Base-by-base conservation (phyloP, 176 grass and related monocot species). In the Olyra latifolia region DNA sequence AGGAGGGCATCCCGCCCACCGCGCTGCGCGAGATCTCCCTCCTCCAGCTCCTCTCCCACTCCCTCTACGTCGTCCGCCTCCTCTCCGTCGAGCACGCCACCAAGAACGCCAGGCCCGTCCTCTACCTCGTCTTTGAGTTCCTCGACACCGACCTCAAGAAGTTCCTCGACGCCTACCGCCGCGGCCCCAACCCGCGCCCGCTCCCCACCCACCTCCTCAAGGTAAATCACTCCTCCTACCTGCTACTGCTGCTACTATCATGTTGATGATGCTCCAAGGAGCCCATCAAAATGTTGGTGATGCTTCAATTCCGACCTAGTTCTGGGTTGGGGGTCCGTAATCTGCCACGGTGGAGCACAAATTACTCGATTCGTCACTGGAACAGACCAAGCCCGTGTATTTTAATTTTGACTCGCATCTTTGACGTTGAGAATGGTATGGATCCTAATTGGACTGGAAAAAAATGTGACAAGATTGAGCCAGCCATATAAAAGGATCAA, bases 41-140 rank as follows among this genome's bases (percentile, higher is more conserved):
- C 72, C 96, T 98, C 71, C 87, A 87, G 65, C 83, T 95, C 74
- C 92, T 98, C 66, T 93, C 96, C 62, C 84, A 78, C 78, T 93
- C 87, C 78, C 67, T 98, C 88, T 95, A 95, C 92, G 77, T 98
- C 75, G 96, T 98, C 75, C 82, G 90, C 53, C 89, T 98, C 73
- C 84, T 98, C 56, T 76, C 86, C 78, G 96, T 98, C 78, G 90
- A 95, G 81, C 81, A 93, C 78, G 79, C 90, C 56, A 38, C 65
- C 77, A 91, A 95, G 88, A 89, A 91, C 48, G 88, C 86, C 54
- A 98, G 88, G 82, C 86, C 88, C 23, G 0, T 95, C 19, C 90
- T 98, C 38, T 98, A 98, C 80, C 88, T 98, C 23, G 90, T 98
- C 74, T 98, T 95, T 25, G 92, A 98, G 88, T 95, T 91, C 82